phyloP scores from a whole-genome alignment of 495 filamentous ascomycete species.

The Physcia stellaris region DNA sequence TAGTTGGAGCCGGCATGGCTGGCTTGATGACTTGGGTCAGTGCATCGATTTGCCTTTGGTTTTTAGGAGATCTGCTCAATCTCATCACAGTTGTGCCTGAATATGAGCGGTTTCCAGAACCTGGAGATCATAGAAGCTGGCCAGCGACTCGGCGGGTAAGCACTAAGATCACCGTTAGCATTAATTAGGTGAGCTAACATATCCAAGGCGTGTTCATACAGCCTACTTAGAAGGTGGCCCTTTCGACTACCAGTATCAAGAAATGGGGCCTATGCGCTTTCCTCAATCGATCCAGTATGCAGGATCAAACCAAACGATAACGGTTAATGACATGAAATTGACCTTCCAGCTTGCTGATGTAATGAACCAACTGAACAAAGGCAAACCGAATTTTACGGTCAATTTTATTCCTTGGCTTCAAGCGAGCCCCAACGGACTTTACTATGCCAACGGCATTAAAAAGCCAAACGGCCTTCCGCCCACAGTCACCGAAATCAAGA shows the following conservation, averaged over 20 bases:
- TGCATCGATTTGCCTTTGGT: background rate
- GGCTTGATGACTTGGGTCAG: conserved; percentile 43
- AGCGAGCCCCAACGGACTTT: conserved; percentile 35
- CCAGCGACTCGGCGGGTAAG: conserved; percentile 31
- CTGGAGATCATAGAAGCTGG: conserved; percentile 42
- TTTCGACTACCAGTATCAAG: conserved; percentile 57
- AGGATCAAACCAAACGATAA: conserved; percentile 38
- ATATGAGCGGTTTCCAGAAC: conserved; percentile 38
- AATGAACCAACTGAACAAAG: conserved; percentile 42
- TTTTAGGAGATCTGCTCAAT: background rate
- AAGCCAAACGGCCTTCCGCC: conserved; percentile 33
- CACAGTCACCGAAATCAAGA: conserved; percentile 23
- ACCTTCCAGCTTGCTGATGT: conserved; percentile 48
- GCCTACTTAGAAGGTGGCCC: conserved; percentile 46
- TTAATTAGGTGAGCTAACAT: background rate
- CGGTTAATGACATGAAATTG: conserved; percentile 44
- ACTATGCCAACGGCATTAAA: conserved; percentile 37
- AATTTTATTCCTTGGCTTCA: conserved; percentile 57
- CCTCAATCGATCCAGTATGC: conserved; percentile 33
- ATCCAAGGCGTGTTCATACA: conserved; percentile 41
- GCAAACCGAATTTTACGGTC: conserved; percentile 37
- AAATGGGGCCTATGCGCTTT: conserved; percentile 66
- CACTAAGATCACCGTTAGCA: conserved; percentile 13
- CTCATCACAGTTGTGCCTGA: conserved; percentile 23
- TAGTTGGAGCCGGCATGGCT: conserved; percentile 56